Base-by-base conservation (phyloP, 805 yeast species). In the Yarrowia bubula region DNA sequence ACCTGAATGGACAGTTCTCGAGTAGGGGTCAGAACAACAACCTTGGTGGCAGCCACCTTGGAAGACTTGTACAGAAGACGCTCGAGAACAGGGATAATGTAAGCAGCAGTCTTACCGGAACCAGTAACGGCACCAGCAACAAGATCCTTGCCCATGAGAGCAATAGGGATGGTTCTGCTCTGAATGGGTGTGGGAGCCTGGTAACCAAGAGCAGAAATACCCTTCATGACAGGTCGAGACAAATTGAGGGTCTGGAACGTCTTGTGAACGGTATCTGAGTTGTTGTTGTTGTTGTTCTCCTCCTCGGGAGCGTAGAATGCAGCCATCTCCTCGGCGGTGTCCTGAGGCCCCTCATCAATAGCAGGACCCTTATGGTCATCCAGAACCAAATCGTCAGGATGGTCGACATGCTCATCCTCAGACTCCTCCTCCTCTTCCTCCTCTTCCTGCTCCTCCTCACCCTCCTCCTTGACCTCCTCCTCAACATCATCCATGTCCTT, bases 101-200 rank as follows among this genome's bases (percentile, higher is more conserved):
- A 95, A 0, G 99, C 99, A 2, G 98, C 99, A 28, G 99, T 95
- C 76, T 95, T 95, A 83, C 99, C 99, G 18, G 98, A 93, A 79
- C 99, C 99, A 4, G 99, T 95, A 28, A 90, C 97, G 39, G 99
- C 99, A 80, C 98, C 98, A 15, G 98, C 99, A 71, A 95, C 97
- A 61, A 95, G 86, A 77, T 95, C 99, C 74, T 90, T 93, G 71
- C 99, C 99, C 68, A 90, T 75, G 44, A 95, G 80, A 1, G 97
- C 97, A 66, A 93, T 86, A 13, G 99, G 99, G 68, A 95, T 92
- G 8, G 96, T 85, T 0, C 97, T 89, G 67, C 92, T 81, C 79
- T 95, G 99, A 78, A 95, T 90, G 13, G 97, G 96, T 0, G 98
- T 89, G 8, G 99, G 99, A 58, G 83, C 84, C n/a, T 85, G 74